Evolutionary conservation across 2,329 filamentous ascomycete species (phyloP), one percentile per base, ranked within the genome.

Genomic region (Pseudogymnoascus sp.): DNA sequence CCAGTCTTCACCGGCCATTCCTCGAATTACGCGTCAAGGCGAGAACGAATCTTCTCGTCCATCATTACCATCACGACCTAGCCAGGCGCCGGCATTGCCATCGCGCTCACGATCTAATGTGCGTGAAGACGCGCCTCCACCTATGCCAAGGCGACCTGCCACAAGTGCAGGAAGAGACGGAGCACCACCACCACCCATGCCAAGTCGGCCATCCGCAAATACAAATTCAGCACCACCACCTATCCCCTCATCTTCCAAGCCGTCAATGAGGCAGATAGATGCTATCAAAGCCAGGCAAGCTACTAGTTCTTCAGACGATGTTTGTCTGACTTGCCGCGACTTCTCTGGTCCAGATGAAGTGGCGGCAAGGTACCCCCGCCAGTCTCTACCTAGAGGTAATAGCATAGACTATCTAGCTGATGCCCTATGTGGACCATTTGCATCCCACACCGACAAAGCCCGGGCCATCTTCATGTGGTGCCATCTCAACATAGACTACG

Each of bases 381-480:
- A 88, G 50, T 83, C 85, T 1, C 82, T 97, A 17, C 91, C 91
- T 3, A 78, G 80, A 17, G 69, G 67, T 5, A 76, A 79, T 15
- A 82, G 85, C 50, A 86, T 88, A 0, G 84, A 82, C 19, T 90
- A 90, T 78, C 81, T 99, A 23, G 92, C 93, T 0, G 82, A 84
- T 61, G 84, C 89, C 61, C 83, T 97, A 19, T 96, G 91, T 64
- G 80, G 82, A 3, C 88, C 89, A 0, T 97, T 97, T 72, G 77
- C 85, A 0, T 96, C 91, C 0, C 78, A 80, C 1, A 96, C 93
- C 0, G 93, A 97, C 75, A 97, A 97, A 77, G 93, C 95, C 2
- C 84, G 95, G 28, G 91, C 87, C 1, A 90, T 99, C 65, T 97
- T 97, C 73, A 91, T 90, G 1, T 99, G 95, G 95, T 86, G 93